phyloP scores from a whole-genome alignment of 129 eudicot species.

The Flaveria bidentis region DNA sequence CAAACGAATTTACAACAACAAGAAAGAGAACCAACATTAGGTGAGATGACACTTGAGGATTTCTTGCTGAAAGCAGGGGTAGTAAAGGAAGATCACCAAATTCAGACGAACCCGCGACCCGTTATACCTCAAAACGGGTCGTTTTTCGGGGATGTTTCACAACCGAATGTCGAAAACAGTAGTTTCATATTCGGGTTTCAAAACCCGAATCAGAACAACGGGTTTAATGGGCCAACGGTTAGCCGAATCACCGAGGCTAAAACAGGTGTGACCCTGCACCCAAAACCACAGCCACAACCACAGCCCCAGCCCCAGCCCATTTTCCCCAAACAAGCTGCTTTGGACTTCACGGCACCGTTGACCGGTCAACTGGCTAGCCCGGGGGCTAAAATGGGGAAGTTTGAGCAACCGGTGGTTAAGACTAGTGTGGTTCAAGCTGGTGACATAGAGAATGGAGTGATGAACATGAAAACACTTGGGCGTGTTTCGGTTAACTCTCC shows the following conservation, averaged over 20 bases:
- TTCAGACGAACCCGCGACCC: slow-evolving; percentile 21
- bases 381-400: slow-evolving; percentile 38
- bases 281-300: slow-evolving; percentile 46
- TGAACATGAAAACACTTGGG: slow-evolving; percentile 38
- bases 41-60: slow-evolving; percentile 91
- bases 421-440: slow-evolving; percentile 38
- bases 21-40: slow-evolving; percentile 66
- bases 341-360: slow-evolving; percentile 58
- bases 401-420: slow-evolving; percentile 38
- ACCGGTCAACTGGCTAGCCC: slow-evolving; percentile 50
- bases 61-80: slow-evolving; percentile 77
- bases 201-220: slow-evolving; percentile 50
- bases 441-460: slow-evolving; percentile 44
- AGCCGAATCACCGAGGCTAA: slow-evolving; percentile 39
- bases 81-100: slow-evolving; percentile 58
- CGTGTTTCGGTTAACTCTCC: slow-evolving; percentile 44
- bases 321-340: slow-evolving; percentile 68
- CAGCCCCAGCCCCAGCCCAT: slow-evolving; percentile 43
- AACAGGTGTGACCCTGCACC: slow-evolving; percentile 43
- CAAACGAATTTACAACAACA: slow-evolving; percentile 42
- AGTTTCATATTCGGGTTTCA: slow-evolving; percentile 59
- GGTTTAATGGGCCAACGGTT: slow-evolving; percentile 35
- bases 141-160: slow-evolving; percentile 41
- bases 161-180: slow-evolving; percentile 31
- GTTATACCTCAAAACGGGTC: slow-evolving; percentile 36